Base-by-base conservation (phyloP, 257 asterid species). In the Solanum lignicaule region DNA sequence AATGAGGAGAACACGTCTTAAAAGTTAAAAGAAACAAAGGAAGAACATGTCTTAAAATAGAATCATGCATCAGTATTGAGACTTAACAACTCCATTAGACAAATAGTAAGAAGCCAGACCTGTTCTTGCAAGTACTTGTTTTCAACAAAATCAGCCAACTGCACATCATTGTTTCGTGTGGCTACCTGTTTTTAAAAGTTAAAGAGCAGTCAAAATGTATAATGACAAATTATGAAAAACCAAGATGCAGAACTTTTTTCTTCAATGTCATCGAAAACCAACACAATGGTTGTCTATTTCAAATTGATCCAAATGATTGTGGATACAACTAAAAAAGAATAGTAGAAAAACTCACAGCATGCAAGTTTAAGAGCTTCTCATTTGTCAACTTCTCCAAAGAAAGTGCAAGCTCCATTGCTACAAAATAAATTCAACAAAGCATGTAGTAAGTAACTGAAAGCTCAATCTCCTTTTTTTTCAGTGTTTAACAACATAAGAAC, bases 391-490 rank as follows among this genome's bases (percentile, higher is more conserved):
- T 93, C 89, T 92, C 95, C 76, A 93, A 79, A 52, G 95, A 92
- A 87, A 93, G 89, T 1, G 93, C 94, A 84, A 93, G 93, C 90
- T 93, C 95, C 95, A 93, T 92, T 23, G 95, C 95, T 93, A 88
- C 68, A 81, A 1, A 18, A 81, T 29, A 88, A 41, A 82, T 66
- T 87, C 66, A 4, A 68, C 71, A 48, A 82, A 81, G 20, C 74
- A 31, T 8, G 27, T 5, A 10, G 79, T 85, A 65, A 66, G 81
- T 6, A 85, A 65, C 62, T 38, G 66, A 66, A 85, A 38, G 78
- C 2, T 66, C 58, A 85, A 25, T 6, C 14, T 25, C 18, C 52
- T 66, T 20, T 16, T 25, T 32, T 46, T 25, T 14, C 16, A 43
- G 32, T 66, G 31, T 9, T 5, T 1, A 38, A 55, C 9, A 84